A percentile compares a stretch with the other conserved stretches of the same genome.
These are phyloP conservation scores for Acacia crassicarpa DNA, from an alignment of 306 rosid species.

Conservation along the genomic window DNA sequence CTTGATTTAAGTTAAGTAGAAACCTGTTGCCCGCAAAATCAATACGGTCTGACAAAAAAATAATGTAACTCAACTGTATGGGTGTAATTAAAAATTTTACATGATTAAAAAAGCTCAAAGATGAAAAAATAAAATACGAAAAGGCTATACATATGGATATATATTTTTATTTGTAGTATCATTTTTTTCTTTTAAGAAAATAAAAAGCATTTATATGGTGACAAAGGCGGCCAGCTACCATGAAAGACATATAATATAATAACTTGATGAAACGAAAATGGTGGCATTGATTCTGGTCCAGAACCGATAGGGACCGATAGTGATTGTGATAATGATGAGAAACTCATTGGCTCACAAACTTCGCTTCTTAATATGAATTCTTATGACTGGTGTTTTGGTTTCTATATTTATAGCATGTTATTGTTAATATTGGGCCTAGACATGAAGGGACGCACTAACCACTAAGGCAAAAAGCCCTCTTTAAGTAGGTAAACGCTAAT, in stretches of 20 bases:
- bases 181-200: neutral
- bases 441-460: no score
- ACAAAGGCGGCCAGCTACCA: neutral
- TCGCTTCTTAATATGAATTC: neutral
- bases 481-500: no score
- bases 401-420: neutral
- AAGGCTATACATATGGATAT: neutral
- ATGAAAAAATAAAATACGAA: neutral
- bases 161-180: neutral
- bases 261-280: neutral
- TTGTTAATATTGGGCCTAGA: no score
- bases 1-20: neutral
- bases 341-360: neutral
- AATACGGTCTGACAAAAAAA: neutral
- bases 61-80: neutral
- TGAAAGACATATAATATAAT: neutral
- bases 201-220: neutral
- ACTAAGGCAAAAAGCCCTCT: no score
- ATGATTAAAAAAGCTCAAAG: neutral
- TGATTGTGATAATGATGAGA: neutral
- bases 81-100: neutral
- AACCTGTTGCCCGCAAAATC: neutral
- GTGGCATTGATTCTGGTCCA: neutral
- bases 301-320: neutral
- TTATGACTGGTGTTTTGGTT: neutral